Conservation (phyloP, 345 rosid genomes). For the Camelina sativa region DNA sequence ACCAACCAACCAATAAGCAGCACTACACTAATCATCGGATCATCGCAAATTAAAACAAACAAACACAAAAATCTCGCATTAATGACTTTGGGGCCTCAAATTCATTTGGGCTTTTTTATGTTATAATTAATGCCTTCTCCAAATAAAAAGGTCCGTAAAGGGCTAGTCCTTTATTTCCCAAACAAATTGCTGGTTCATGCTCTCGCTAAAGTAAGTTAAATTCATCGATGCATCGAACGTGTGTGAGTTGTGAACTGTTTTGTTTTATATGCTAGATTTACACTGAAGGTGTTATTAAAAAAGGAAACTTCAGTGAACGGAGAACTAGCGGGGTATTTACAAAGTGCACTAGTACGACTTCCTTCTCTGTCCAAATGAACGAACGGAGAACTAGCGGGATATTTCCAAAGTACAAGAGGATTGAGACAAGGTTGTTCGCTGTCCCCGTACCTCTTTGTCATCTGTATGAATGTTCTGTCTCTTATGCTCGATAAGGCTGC, state of each 20-base stretch:
- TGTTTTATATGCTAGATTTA: neutral
- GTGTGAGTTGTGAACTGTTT: neutral
- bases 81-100: neutral
- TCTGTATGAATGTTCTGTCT: no score
- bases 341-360: no score
- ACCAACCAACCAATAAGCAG: conserved; percentile 4
- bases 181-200: neutral
- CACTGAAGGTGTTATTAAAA: neutral
- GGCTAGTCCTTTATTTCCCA: neutral
- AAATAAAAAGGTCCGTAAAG: neutral
- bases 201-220: neutral
- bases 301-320: neutral
- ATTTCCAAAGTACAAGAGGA: no score
- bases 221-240: neutral
- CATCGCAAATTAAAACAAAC: neutral
- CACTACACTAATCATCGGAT: neutral
- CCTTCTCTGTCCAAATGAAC: no score
- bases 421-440: no score
- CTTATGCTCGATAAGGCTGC: no score
- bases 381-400: no score
- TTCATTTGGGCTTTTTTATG: conserved; percentile 3
- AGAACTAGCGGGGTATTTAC: no score
- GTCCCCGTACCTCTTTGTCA: no score
- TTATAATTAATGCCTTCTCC: neutral
- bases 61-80: neutral